A percentile compares a stretch with the other conserved stretches of the same genome.
These are phyloP conservation scores for Naganishia sp. DNA, from an alignment of 1,284 basidiomycete species.

Conservation along the genomic window DNA sequence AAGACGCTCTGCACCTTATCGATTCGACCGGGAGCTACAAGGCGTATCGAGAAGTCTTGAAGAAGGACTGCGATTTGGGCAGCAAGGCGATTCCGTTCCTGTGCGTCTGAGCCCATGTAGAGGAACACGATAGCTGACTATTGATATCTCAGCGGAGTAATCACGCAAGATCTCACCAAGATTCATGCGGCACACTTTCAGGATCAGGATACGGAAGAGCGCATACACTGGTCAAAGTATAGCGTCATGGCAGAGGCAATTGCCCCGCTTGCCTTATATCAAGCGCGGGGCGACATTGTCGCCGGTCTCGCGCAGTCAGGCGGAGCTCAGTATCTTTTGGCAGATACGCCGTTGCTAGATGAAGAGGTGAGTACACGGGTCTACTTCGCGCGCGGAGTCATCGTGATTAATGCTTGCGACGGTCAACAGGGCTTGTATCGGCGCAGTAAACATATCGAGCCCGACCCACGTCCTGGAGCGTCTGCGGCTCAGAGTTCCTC, in stretches of 20 bases:
- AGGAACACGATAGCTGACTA: neutral
- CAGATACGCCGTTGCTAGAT: constrained; percentile 31
- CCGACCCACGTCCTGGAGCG: constrained; percentile 6
- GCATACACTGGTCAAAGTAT: constrained; percentile 34
- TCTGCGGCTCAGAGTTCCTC: constrained; percentile 1
- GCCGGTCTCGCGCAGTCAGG: constrained; percentile 21
- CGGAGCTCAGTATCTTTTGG: constrained; percentile 21
- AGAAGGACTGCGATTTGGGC: constrained; percentile 45
- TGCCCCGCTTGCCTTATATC: constrained; percentile 29
- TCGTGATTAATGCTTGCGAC: neutral
- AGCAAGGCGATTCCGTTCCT: constrained; percentile 50
- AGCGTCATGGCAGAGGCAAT: constrained; percentile 32
- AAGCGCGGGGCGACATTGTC: constrained; percentile 30
- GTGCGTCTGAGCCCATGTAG: constrained; percentile 36
- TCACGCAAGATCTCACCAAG: constrained; percentile 35
- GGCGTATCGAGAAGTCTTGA: constrained; percentile 45
- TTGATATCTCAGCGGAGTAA: constrained; percentile 25
- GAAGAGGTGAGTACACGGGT: constrained; percentile 30
- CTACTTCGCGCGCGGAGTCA: neutral
- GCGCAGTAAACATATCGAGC: constrained; percentile 32
- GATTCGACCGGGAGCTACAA: constrained; percentile 48
- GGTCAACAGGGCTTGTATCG: constrained; percentile 25
- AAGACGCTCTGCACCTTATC: constrained; percentile 49
- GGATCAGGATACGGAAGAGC: constrained; percentile 25
- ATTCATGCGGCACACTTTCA: constrained; percentile 28